Percentiles rank a stretch among this genome's conserved stretches.
Conservation (phyloP, 2,329 filamentous ascomycete genomes). For the Ploettnerulaceae sp. region DNA sequence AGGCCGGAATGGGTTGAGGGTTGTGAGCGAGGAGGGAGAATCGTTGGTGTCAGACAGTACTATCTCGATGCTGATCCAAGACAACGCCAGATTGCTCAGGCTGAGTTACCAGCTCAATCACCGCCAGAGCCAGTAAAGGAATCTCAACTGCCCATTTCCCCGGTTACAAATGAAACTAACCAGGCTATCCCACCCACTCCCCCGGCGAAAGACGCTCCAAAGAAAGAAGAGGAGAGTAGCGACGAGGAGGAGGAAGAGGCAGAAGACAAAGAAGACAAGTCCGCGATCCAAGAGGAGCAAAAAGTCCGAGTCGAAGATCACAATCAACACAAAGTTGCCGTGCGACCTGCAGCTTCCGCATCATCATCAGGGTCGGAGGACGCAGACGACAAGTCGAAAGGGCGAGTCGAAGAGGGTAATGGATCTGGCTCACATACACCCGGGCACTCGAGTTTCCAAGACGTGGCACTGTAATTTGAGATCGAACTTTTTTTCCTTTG, state of each 20-base stretch:
- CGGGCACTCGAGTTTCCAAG: conserved; percentile 56
- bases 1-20: conserved; percentile 95
- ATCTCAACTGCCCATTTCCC: conserved; percentile 19
- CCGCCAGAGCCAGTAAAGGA: conserved; percentile 21
- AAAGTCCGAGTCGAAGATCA: conserved; percentile 53
- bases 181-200: conserved; percentile 30
- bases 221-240: conserved; percentile 24
- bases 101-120: conserved; percentile 14
- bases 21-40: conserved; percentile 88
- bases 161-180: conserved; percentile 26
- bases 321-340: conserved; percentile 48
- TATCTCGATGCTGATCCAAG: conserved; percentile 77
- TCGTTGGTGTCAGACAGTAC: conserved; percentile 91
- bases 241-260: conserved; percentile 28
- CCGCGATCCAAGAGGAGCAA: conserved; percentile 44
- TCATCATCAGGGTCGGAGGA: conserved; percentile 29
- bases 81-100: conserved; percentile 30
- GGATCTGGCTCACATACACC: conserved; percentile 41
- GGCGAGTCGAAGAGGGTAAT: conserved; percentile 36
- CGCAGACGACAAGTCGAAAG: conserved; percentile 33
- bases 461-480: conserved; percentile 50
- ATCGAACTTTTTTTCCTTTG: conserved; percentile 1
- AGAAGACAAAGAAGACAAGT: conserved; percentile 33
- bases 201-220: conserved; percentile 29
- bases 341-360: conserved; percentile 39